phyloP scores from a whole-genome alignment of 163 green algal species.

The Scenedesmus sp. region DNA sequence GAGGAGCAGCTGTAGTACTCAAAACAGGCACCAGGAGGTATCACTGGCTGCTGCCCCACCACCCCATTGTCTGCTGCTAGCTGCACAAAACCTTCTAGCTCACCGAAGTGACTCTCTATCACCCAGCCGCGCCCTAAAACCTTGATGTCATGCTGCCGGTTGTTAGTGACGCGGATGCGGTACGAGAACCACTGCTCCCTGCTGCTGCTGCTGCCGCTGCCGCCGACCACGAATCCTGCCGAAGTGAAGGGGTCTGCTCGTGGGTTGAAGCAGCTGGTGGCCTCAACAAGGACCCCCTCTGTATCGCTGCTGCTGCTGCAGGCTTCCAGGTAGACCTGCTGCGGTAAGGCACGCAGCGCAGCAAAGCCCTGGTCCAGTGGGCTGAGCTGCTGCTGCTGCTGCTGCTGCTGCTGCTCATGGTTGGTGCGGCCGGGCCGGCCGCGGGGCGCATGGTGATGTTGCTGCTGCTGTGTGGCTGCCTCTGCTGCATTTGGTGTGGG shows the following conservation, averaged over 20 bases:
- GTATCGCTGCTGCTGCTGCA: constrained; percentile 62
- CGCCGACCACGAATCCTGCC: not conserved
- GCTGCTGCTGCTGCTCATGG: not conserved
- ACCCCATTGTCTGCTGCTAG: constrained; percentile 25
- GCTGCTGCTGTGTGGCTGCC: not conserved
- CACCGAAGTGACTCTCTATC: not conserved
- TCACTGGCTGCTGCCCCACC: constrained; percentile 60
- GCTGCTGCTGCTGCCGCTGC: constrained; percentile 4
- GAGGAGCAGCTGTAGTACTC: constrained; percentile 78
- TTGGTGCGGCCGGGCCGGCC: not conserved
- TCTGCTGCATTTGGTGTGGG: not conserved
- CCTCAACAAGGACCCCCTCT: constrained; percentile 72
- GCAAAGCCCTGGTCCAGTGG: constrained; percentile 62
- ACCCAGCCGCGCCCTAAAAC: constrained; percentile 37
- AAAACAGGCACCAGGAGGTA: constrained; percentile 69
- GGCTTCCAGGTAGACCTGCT: constrained; percentile 69
- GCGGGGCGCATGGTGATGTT: no score
- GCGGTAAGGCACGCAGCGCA: constrained; percentile 64
- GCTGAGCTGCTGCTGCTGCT: not conserved
- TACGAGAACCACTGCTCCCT: not conserved
- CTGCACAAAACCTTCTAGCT: constrained; percentile 22
- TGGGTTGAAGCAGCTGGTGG: constrained; percentile 61
- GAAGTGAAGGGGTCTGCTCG: not conserved
- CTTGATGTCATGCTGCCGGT: constrained; percentile 10
- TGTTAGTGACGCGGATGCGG: constrained; percentile 65